Conservation (phyloP, 2,329 filamentous ascomycete genomes). For the Trichoderma sp. region DNA sequence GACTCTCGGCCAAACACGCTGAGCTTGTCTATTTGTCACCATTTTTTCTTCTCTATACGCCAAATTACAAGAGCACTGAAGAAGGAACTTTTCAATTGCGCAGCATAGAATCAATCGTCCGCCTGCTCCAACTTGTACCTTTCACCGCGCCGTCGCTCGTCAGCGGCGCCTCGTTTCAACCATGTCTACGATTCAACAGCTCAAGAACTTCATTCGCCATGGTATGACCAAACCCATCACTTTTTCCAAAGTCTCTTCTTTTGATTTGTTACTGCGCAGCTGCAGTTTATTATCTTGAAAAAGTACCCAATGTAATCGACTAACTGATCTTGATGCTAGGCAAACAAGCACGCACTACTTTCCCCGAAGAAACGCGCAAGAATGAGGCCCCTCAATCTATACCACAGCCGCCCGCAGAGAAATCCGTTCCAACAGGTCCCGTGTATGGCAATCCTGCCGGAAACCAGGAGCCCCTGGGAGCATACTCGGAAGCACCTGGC, state of each 20-base stretch:
- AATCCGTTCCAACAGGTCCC: conserved; percentile 54
- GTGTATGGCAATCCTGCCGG: conserved; percentile 35
- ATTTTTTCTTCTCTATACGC: background rate
- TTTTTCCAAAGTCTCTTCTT: background rate
- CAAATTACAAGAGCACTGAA: background rate
- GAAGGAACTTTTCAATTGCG: background rate
- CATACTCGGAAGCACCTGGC: conserved; percentile 61
- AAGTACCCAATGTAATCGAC: background rate
- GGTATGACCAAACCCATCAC: conserved; percentile 46
- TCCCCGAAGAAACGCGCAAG: conserved; percentile 52
- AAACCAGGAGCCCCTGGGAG: conserved; percentile 51
- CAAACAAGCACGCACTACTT: conserved; percentile 78
- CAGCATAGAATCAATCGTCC: background rate
- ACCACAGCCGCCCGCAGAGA: conserved; percentile 53
- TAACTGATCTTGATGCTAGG: conserved; percentile 44
- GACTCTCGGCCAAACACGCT: background rate
- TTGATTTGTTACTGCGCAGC: background rate
- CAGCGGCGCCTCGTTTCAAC: conserved; percentile 25
- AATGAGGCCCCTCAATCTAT: conserved; percentile 48
- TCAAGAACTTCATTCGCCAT: conserved; percentile 98
- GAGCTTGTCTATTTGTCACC: background rate
- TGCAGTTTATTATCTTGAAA: background rate
- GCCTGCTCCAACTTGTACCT: background rate
- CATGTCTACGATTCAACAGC: conserved; percentile 82
- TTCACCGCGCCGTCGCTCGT: conserved; percentile 23